Evolutionary conservation across 2,329 filamentous ascomycete species (phyloP).

Genomic region (Thielaviopsis ethacetica): DNA sequence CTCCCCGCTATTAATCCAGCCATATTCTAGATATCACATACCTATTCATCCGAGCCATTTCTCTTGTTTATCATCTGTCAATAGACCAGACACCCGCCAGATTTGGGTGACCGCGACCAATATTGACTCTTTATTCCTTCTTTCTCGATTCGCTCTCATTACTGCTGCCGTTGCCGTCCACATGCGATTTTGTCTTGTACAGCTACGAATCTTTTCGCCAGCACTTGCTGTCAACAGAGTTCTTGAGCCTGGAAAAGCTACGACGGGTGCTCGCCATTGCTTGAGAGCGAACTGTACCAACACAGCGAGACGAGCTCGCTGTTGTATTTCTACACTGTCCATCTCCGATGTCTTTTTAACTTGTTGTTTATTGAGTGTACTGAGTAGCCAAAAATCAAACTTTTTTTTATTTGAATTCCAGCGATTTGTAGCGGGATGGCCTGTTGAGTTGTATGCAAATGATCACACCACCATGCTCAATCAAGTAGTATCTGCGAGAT

Average conservation of each 20-base stretch:
- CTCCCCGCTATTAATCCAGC: conserved; percentile 30
- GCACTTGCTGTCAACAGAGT: not conserved
- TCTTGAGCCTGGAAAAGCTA: not conserved
- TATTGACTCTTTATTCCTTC: not conserved
- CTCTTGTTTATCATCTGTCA: conserved; percentile 19
- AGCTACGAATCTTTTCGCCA: not conserved
- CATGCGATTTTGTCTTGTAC: not conserved
- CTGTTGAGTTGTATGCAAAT: not conserved
- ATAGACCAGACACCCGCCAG: conserved; percentile 17
- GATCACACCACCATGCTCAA: not conserved
- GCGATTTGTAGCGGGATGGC: not conserved
- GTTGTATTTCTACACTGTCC: not conserved
- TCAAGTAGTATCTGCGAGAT: not conserved
- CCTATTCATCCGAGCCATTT: conserved; percentile 11
- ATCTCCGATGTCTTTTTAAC: not conserved
- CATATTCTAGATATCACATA: conserved; percentile 10
- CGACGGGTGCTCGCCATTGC: not conserved
- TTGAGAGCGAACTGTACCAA: not conserved
- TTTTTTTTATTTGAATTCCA: not conserved
- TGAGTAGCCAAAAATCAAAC: not conserved
- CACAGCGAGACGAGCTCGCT: not conserved
- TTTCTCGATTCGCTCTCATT: not conserved
- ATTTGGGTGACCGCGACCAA: conserved; percentile 3
- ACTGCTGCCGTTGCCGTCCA: not conserved
- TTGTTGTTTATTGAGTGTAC: not conserved